A percentile compares a stretch with the other conserved stretches of the same genome.
Evolutionary conservation across 2,329 filamentous ascomycete genomes (phyloP).

Genomic region (Alternaria sp.): DNA sequence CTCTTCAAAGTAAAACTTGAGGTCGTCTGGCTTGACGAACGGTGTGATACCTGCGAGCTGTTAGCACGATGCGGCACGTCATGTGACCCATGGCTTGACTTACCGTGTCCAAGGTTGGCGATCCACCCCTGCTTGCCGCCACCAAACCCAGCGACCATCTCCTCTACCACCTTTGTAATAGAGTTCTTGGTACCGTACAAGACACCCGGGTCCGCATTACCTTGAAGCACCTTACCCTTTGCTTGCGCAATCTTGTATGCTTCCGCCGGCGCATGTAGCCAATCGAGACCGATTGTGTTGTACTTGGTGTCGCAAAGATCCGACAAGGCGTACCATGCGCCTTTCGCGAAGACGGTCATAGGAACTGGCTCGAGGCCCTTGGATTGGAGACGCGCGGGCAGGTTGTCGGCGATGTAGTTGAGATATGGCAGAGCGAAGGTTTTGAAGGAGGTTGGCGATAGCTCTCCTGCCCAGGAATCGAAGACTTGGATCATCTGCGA

Average conservation of each 20-base stretch:
- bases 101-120: slow-evolving; percentile 93
- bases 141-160: slow-evolving; percentile 86
- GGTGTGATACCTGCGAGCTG: slow-evolving; percentile 78
- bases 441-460: slow-evolving; percentile 83
- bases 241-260: slow-evolving; percentile 75
- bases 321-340: slow-evolving; percentile 93
- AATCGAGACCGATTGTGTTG: slow-evolving; percentile 92
- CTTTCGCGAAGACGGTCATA: slow-evolving; percentile 98
- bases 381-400: slow-evolving; percentile 76
- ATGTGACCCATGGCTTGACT: slow-evolving; percentile 37
- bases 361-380: slow-evolving; percentile 81
- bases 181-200: slow-evolving; percentile 83
- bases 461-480: slow-evolving; percentile 96
- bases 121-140: slow-evolving; percentile 93
- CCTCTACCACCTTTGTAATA: slow-evolving; percentile 81
- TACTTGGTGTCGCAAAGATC: slow-evolving; percentile 87
- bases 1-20: slow-evolving; percentile 94
- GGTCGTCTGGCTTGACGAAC: slow-evolving; percentile 88
- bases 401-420: slow-evolving; percentile 78
- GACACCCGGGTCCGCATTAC: slow-evolving; percentile 93
- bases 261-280: slow-evolving; percentile 87
- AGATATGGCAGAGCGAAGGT: slow-evolving; percentile 88
- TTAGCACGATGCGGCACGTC: slow-evolving; percentile 19
- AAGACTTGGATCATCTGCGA: slow-evolving; percentile 87
- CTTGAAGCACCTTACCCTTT: slow-evolving; percentile 83